Conservation (phyloP, 2,329 filamentous ascomycete species). For the Fusarium keratoplasticum region DNA sequence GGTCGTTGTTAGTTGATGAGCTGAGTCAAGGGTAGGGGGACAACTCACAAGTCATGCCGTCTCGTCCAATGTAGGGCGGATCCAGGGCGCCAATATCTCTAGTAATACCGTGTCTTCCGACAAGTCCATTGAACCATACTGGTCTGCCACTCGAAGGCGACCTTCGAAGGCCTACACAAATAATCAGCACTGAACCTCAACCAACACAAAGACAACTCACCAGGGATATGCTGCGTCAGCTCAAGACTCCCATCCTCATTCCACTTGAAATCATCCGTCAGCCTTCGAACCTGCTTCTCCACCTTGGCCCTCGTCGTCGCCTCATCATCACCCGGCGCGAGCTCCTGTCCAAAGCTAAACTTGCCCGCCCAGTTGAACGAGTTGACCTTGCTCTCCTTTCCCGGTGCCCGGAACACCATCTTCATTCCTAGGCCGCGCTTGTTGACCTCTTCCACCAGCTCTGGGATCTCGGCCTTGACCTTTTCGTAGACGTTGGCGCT, state of each 20-base stretch:
- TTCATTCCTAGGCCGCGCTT: slow-evolving; percentile 21
- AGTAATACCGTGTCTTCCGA: not conserved
- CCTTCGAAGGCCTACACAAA: not conserved
- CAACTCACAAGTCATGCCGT: not conserved
- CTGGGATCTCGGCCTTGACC: slow-evolving; percentile 12
- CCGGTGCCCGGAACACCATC: slow-evolving; percentile 21
- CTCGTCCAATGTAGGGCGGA: not conserved
- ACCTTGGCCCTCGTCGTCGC: slow-evolving; percentile 14
- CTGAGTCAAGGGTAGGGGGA: not conserved
- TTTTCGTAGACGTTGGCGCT: slow-evolving; percentile 26
- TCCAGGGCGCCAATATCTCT: not conserved
- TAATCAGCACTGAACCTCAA: not conserved
- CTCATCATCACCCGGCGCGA: slow-evolving; percentile 4
- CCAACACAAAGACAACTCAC: not conserved
- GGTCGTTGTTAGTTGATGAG: not conserved
- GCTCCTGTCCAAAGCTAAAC: slow-evolving; percentile 23
- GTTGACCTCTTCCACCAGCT: slow-evolving; percentile 9
- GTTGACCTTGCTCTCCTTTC: slow-evolving; percentile 22
- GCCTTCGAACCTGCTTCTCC: slow-evolving; percentile 20
- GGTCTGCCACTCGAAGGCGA: slow-evolving; percentile 10
- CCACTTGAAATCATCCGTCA: slow-evolving; percentile 23
- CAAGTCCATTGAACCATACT: not conserved
- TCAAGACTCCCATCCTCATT: slow-evolving; percentile 25
- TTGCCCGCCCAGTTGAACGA: slow-evolving; percentile 28
- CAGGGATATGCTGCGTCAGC: slow-evolving; percentile 26